These are phyloP conservation scores for Penicillium sp. DNA, from an alignment of 2,329 filamentous ascomycete genomes.

Conservation along the genomic window DNA sequence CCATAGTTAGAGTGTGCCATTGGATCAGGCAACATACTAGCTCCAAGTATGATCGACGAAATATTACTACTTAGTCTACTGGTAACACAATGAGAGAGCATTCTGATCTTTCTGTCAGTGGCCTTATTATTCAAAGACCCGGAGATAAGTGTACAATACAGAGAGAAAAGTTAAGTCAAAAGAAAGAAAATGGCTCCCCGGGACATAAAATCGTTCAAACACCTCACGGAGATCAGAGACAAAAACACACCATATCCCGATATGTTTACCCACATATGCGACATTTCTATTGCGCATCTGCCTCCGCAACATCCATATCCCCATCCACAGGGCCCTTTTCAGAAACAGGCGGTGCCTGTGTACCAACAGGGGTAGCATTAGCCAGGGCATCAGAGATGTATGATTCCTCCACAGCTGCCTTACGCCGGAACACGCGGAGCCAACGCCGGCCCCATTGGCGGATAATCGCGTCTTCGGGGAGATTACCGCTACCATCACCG, in stretches of 20 bases:
- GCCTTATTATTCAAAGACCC: background rate
- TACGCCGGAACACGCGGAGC: slow-evolving; percentile 77
- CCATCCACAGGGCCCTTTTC: slow-evolving; percentile 24
- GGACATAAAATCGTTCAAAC: slow-evolving; percentile 9
- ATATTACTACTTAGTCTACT: background rate
- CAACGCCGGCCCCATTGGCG: slow-evolving; percentile 80
- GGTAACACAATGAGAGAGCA: background rate
- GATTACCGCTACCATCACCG: slow-evolving; percentile 50
- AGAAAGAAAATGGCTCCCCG: slow-evolving; percentile 5
- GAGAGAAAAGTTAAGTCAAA: slow-evolving; percentile 2
- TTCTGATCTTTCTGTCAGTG: slow-evolving; percentile 4
- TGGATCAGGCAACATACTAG: background rate
- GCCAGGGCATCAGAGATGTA: slow-evolving; percentile 56
- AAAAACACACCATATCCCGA: background rate
- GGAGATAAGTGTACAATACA: slow-evolving; percentile 14
- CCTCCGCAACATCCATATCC: slow-evolving; percentile 34
- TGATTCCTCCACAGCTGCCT: slow-evolving; percentile 80
- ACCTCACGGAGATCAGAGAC: slow-evolving; percentile 1
- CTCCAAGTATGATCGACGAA: background rate
- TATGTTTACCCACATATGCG: background rate
- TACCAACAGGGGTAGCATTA: slow-evolving; percentile 45
- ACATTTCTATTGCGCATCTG: slow-evolving; percentile 15
- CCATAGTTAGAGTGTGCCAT: too few species aligned
- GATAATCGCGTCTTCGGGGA: slow-evolving; percentile 61
- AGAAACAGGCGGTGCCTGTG: slow-evolving; percentile 28